These are phyloP conservation scores for Suhomyces bribrorum DNA, from an alignment of 1,139 yeast species.

Conservation along the genomic window DNA sequence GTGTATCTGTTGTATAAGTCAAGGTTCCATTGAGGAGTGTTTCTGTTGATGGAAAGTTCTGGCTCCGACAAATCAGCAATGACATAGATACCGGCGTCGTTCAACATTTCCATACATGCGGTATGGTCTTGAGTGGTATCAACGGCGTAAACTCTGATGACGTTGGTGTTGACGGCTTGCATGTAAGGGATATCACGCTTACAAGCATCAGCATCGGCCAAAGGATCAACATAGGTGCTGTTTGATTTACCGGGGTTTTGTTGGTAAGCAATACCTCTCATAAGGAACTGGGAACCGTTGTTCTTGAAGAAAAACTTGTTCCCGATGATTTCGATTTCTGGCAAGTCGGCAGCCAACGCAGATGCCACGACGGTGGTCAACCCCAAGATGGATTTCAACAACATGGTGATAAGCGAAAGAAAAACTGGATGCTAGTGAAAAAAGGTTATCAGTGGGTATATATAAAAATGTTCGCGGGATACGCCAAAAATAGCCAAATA, in stretches of 20 bases:
- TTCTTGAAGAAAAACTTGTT: slow-evolving; percentile 77
- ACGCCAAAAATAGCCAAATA: slow-evolving; percentile 5
- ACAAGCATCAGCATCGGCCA: slow-evolving; percentile 44
- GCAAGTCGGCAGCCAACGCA: slow-evolving; percentile 40
- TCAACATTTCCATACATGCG: slow-evolving; percentile 64
- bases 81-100: slow-evolving; percentile 77
- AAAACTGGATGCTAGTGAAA: too few species aligned
- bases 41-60: slow-evolving; percentile 60
- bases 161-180: slow-evolving; percentile 62
- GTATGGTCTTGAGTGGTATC: slow-evolving; percentile 65
- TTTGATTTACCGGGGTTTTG: slow-evolving; percentile 59
- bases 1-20: slow-evolving; percentile 67
- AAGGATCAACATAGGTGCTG: slow-evolving; percentile 24
- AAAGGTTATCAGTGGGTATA: slow-evolving; percentile 1
- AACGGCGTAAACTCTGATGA: slow-evolving; percentile 73
- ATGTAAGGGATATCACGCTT: slow-evolving; percentile 76
- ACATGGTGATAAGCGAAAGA: slow-evolving; percentile 33
- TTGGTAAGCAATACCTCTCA: slow-evolving; percentile 80
- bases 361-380: slow-evolving; percentile 40
- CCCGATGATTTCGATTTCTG: slow-evolving; percentile 62
- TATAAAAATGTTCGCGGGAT: slow-evolving; percentile 2
- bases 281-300: slow-evolving; percentile 79
- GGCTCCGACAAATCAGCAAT: slow-evolving; percentile 77
- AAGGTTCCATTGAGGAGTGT: slow-evolving; percentile 58
- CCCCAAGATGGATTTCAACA: slow-evolving; percentile 46